Percentiles rank a stretch among this genome's conserved stretches.
These are phyloP conservation scores for Epichloe coenophiala DNA, from an alignment of 2,329 filamentous ascomycete species.

Conservation along the genomic window DNA sequence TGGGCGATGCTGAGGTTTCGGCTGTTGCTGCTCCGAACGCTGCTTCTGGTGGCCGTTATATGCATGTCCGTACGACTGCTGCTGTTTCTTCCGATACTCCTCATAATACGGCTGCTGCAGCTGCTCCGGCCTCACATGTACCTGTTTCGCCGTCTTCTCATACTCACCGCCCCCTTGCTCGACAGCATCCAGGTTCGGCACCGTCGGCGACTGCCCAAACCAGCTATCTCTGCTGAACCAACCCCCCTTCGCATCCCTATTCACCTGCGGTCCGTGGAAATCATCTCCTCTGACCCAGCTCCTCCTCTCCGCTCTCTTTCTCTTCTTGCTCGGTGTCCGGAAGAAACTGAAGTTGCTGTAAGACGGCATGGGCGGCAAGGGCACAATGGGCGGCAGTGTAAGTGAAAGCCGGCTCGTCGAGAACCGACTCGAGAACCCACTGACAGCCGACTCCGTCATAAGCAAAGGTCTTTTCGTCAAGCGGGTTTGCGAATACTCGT, in stretches of 20 bases:
- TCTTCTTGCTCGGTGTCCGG: constrained; percentile 8
- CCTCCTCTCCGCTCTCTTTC: not conserved
- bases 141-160: constrained; percentile 2
- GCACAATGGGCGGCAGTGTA: constrained; percentile 13
- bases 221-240: constrained; percentile 21
- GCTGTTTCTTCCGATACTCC: constrained; percentile 4
- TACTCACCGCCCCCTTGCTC: constrained; percentile 10
- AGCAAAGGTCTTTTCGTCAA: constrained; percentile 19
- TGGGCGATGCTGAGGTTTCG: constrained; percentile 6
- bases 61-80: not conserved
- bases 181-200: constrained; percentile 19
- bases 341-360: constrained; percentile 18
- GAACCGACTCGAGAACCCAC: constrained; percentile 6
- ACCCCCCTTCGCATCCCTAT: constrained; percentile 10
- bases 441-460: constrained; percentile 5
- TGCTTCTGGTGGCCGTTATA: not conserved
- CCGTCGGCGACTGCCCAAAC: constrained; percentile 21
- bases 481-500: constrained; percentile 14
- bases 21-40: not conserved
- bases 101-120: constrained; percentile 3
- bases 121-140: constrained; percentile 1
- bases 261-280: constrained; percentile 32
- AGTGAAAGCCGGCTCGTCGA: constrained; percentile 17
- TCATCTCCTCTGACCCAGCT: constrained; percentile 29
- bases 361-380: constrained; percentile 20